Percentiles rank a stretch among this genome's conserved stretches.
Evolutionary conservation across 140 eudicot genomes (phyloP).

Genomic region (Bidens hawaiensis): DNA sequence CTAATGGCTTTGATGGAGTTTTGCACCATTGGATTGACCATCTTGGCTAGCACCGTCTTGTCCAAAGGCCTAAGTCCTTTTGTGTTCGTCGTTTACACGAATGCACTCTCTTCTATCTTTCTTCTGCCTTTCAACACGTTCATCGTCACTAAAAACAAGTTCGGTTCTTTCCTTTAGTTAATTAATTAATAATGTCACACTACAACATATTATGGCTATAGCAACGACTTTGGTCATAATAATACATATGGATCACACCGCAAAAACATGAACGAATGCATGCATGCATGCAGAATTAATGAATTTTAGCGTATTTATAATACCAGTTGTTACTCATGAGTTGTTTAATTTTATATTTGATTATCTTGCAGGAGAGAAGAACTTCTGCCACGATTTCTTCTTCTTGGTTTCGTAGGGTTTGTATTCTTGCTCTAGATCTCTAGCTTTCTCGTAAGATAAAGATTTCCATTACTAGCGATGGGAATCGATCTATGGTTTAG

Average conservation of each 20-base stretch:
- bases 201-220: too few relatives aligned
- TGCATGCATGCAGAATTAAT: constrained; percentile 2
- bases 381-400: constrained; percentile 27
- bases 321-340: too few relatives aligned
- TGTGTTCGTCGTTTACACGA: constrained; percentile 77
- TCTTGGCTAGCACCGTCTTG: constrained; percentile 64
- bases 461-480: not conserved
- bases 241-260: not conserved
- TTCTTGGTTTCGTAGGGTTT: constrained; percentile 42
- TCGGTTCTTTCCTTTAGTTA: not conserved
- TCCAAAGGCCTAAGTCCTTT: constrained; percentile 72
- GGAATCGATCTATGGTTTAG: not conserved
- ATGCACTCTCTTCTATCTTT: constrained; percentile 61
- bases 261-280: not conserved
- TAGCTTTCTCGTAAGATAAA: not conserved
- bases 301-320: too few relatives aligned
- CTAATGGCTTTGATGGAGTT: constrained; percentile 61
- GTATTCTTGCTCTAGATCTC: constrained; percentile 15
- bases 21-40: constrained; percentile 60
- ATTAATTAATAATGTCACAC: too few relatives aligned
- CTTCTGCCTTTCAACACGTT: constrained; percentile 57
- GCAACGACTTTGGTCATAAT: too few relatives aligned
- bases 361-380: constrained; percentile 28
- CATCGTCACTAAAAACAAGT: constrained; percentile 27
- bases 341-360: not conserved